Percentiles rank a stretch among this genome's conserved stretches.
phyloP scores from a whole-genome alignment of 345 rosid genomes.

The Nasturtium officinale region DNA sequence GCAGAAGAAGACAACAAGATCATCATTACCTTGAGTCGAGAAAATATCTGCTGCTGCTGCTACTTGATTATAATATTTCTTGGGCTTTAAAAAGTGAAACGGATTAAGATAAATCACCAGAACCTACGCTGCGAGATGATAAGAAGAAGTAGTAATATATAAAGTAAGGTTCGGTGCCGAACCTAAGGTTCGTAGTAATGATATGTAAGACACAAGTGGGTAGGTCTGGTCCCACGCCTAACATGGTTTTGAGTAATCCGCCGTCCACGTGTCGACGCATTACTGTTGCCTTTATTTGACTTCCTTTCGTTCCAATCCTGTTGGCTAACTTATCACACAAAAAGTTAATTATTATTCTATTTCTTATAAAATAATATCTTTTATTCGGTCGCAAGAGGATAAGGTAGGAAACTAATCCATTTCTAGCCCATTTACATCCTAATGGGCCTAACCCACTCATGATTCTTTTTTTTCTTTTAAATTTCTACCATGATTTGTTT shows the following conservation, averaged over 20 bases:
- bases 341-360: slow-evolving; percentile 22
- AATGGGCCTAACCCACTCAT: slow-evolving; percentile 33
- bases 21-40: slow-evolving; percentile 32
- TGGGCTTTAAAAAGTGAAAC: neutral
- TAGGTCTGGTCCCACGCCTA: slow-evolving; percentile 27
- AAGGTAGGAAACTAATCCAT: slow-evolving; percentile 40
- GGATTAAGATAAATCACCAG: slow-evolving; percentile 32
- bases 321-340: slow-evolving; percentile 27
- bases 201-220: slow-evolving; percentile 34
- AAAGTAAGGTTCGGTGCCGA: slow-evolving; percentile 31
- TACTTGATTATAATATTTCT: slow-evolving; percentile 7
- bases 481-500: neutral
- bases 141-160: slow-evolving; percentile 15
- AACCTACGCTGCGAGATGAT: slow-evolving; percentile 24
- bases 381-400: slow-evolving; percentile 34
- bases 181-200: slow-evolving; percentile 5
- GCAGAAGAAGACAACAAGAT: slow-evolving; percentile 18
- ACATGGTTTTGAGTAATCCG: slow-evolving; percentile 33
- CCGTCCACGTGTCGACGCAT: slow-evolving; percentile 45
- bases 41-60: slow-evolving; percentile 28
- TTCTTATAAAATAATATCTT: slow-evolving; percentile 22
- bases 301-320: slow-evolving; percentile 26
- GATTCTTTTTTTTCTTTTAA: neutral
- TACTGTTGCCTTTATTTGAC: slow-evolving; percentile 43
- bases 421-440: neutral